phyloP scores from a whole-genome alignment of 768 basidiomycete genomes.

The Strobilomyces dryophilus region DNA sequence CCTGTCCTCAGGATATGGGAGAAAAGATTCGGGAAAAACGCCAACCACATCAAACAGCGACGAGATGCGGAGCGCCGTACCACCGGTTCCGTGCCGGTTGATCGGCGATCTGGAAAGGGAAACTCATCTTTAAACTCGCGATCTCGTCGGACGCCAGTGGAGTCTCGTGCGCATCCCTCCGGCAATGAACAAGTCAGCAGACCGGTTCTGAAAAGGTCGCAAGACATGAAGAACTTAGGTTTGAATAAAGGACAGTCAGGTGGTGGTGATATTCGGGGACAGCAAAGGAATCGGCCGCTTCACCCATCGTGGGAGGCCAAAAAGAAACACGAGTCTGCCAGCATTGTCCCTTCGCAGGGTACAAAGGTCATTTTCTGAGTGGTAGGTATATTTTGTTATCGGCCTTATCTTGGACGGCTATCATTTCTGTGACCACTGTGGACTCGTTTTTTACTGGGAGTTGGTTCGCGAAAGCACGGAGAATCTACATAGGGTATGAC shows the following conservation, averaged over 20 bases:
- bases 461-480: neutral
- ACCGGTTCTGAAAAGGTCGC: neutral
- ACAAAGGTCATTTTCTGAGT: conserved; percentile 73
- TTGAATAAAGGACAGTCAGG: neutral
- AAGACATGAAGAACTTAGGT: neutral
- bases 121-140: neutral
- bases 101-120: conserved; percentile 19
- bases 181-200: neutral
- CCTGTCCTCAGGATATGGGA: conserved; percentile 83
- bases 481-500: neutral
- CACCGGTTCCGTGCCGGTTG: conserved; percentile 7
- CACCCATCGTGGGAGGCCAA: conserved; percentile 99
- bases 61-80: conserved; percentile 13
- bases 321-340: conserved; percentile 62
- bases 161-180: neutral
- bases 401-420: neutral
- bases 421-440: neutral
- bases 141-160: neutral
- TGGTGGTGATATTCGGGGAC: neutral
- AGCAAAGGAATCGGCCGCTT: conserved; percentile 37
- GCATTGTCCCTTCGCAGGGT: conserved; percentile 65
- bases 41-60: conserved; percentile 76
- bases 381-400: conserved; percentile 7
- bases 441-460: neutral
- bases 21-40: conserved; percentile 87